Conservation (phyloP, 1,284 basidiomycete genomes). For the Austroboletus sp. region DNA sequence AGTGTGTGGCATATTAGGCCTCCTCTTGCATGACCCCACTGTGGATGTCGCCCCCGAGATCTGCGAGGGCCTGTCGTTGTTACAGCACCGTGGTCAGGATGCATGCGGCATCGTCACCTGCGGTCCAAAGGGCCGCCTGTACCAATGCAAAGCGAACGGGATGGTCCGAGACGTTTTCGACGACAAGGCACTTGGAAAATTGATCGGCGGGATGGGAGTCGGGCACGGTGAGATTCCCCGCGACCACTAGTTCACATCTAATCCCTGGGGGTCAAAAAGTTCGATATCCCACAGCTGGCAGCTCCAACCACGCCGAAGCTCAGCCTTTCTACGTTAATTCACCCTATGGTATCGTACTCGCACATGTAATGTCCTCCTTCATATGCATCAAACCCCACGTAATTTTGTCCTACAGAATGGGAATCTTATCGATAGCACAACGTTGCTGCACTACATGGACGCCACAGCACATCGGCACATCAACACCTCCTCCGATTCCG, state of each 20-base stretch:
- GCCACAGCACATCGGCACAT: conserved; percentile 96
- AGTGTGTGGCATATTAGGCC: conserved; percentile 87
- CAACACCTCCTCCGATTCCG: conserved; percentile 98
- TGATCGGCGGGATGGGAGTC: conserved; percentile 94
- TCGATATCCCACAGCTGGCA: conserved; percentile 95
- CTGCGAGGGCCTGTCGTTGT: conserved; percentile 81
- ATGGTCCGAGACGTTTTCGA: conserved; percentile 99
- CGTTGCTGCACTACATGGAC: conserved; percentile 88
- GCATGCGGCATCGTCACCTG: conserved; percentile 98
- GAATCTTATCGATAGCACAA: conserved; percentile 90
- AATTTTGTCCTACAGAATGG: conserved; percentile 68
- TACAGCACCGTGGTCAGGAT: conserved; percentile 96
- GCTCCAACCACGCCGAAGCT: conserved; percentile 94
- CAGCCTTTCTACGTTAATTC: conserved; percentile 99
- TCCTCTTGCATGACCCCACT: conserved; percentile 72
- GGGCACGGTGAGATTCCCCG: conserved; percentile 70
- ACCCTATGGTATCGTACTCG: conserved; percentile 96
- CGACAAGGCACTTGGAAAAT: conserved; percentile 63
- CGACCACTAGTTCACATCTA: neutral
- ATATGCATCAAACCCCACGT: conserved; percentile 2
- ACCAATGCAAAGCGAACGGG: conserved; percentile 99
- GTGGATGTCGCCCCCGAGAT: conserved; percentile 80
- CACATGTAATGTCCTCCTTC: conserved; percentile 62
- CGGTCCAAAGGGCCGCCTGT: conserved; percentile 90
- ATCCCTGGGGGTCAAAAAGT: conserved; percentile 45